A percentile compares a stretch with the other conserved stretches of the same genome.
Conservation (phyloP, 768 basidiomycete species). For the Sarcodon aspratus region DNA sequence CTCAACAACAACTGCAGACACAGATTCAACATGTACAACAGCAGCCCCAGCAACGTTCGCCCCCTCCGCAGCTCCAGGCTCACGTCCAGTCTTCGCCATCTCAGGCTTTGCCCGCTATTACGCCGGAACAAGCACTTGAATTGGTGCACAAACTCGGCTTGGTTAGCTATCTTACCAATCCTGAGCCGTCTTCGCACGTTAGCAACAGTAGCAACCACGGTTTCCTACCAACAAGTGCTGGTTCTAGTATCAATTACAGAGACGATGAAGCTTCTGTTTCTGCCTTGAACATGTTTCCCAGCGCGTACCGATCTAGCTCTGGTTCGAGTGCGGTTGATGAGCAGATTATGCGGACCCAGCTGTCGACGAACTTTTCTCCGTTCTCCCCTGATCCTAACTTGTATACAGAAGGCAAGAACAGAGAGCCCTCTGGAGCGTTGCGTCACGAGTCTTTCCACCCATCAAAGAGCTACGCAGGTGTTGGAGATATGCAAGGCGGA, state of each 20-base stretch:
- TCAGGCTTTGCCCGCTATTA: constrained; percentile 6
- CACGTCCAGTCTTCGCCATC: neutral
- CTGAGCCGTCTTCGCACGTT: neutral
- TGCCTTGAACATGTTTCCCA: neutral
- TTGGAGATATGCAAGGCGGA: neutral
- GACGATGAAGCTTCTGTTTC: neutral
- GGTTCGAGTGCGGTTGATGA: neutral
- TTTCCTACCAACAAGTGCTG: neutral
- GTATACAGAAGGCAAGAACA: constrained; percentile 24
- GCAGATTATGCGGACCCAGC: neutral
- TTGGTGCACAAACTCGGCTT: constrained; percentile 21
- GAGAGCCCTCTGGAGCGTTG: constrained; percentile 15
- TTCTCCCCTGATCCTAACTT: constrained; percentile 70
- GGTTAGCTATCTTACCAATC: constrained; percentile 10
- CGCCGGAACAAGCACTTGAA: constrained; percentile 22
- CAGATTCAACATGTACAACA: neutral
- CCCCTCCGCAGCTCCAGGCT: neutral
- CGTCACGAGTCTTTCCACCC: neutral
- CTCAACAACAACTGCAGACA: neutral
- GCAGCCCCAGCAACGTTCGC: too few species aligned
- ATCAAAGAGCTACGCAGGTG: neutral
- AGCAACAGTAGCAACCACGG: neutral
- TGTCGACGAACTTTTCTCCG: constrained; percentile 41
- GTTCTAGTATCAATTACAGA: neutral
- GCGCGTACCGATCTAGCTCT: neutral